Base-by-base conservation (phyloP, 306 rosid genomes). In the Crataegus laevigata region DNA sequence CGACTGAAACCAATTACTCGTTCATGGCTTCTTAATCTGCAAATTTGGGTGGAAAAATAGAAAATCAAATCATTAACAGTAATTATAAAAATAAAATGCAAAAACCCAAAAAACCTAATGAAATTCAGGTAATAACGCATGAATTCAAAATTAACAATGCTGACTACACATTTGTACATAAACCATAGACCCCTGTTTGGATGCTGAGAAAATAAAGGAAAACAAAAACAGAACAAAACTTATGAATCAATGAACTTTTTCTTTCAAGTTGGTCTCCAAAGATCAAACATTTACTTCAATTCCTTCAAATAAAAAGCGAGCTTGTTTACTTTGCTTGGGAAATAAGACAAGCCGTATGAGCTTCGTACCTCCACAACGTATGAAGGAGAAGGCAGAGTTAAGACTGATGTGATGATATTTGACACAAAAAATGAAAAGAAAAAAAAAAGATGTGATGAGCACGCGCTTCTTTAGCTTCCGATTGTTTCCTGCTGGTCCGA, bases 21-120 rank as follows among this genome's bases (percentile, higher is more conserved):
- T 42, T 59, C 76, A 68, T 67, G 43, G 30, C 57, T 15, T 42
- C 32, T 68, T 73, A 73, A 83, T 79, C 92, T 84, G 86, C 81
- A 75, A 78, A 81, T 74, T 80, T 14, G 29, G 12, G 8, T 43
- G 29, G 21, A 67, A 42, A 36, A 60, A 26, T 8, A 59, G 50
- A 50, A 69, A 74, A 47, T 26, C 18, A 36, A 79, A 77, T 43
- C 30, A 80, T 4, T 28, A 70, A 21, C 22, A 68, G 17, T 4
- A 28, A 50, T 19, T 21, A 64, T 18, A 52, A 32, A 78, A 22
- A 63, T 47, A 54, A 64, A 70, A 74, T 34, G 66, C 40, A 54
- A 87, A 19, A 68, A 79, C 75, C 54, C 57, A 74, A 81, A 67
- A 65, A 73, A 65, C 24, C 18, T 65, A 74, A 45, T 58, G 55